Base-by-base conservation (phyloP, 1,284 basidiomycete genomes). In the Schizophyllum commune region DNA sequence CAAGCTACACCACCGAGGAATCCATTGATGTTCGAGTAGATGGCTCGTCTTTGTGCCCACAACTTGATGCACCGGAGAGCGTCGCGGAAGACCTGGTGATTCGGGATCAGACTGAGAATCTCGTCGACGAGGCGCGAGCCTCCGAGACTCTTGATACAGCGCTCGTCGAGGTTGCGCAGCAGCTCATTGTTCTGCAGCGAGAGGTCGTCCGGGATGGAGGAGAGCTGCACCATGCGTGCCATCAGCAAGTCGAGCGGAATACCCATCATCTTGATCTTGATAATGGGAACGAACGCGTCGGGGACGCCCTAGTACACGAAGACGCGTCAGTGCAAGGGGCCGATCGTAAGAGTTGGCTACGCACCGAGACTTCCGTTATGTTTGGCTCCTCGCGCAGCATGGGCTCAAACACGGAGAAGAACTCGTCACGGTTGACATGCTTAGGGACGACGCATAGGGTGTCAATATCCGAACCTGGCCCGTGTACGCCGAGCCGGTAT, bases 1-100 rank as follows among this genome's bases (percentile, higher is more conserved):
- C 97, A 99, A 20, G 96, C 96, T 3, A 99, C 96, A 75, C 97
- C 97, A 66, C 97, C 97, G 54, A 96, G 83, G 75, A 98, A 99
- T 27, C 96, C 97, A 69, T 96, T 94, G 17, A 98, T 94, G 75
- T 99, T 99, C 4, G 95, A 96, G 75, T 98, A 98, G 65, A 99
- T 97, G 22, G 96, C 97, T 75, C 95, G 83, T 66, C 95, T 81
- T 76, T 95, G 91, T 3, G 97, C 97, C 97, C 97, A 99, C 22
- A 99, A 79, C 75, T 98, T 97, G 74, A 99, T 98, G 72, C 95
- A 96, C 65, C 97, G 84, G 64, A 99, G 75, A 9, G 96, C 89
- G 70, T 96, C 93, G 65, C 96, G 88, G 77, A 98, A 99, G 21
- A 97, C 94, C 61, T 89, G 82, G 20, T 96, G 92, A 70, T 98